Conservation (phyloP, 2,329 filamentous ascomycete genomes). For the Dothideomycetidae sp. region DNA sequence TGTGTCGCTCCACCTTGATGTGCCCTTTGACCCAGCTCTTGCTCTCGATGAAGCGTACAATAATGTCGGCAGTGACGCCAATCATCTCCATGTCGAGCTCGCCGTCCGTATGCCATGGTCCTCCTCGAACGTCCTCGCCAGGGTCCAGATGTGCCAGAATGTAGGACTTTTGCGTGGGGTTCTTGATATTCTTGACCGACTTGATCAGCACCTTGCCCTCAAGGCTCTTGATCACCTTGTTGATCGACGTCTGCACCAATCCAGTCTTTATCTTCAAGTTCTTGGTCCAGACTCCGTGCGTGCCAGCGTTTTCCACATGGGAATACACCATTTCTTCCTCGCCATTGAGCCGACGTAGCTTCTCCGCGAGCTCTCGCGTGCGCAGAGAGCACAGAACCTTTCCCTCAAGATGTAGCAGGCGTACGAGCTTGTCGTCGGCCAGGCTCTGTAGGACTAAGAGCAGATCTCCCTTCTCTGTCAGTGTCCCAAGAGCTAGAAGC, state of each 20-base stretch:
- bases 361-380: conserved; percentile 10
- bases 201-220: conserved; percentile 72
- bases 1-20: conserved; percentile 12
- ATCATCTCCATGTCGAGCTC: conserved; percentile 84
- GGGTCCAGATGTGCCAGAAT: conserved; percentile 77
- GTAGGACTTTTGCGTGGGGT: conserved; percentile 87
- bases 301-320: conserved; percentile 72
- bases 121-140: conserved; percentile 80
- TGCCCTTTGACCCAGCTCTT: conserved; percentile 52
- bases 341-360: conserved; percentile 29
- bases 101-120: conserved; percentile 86
- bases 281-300: conserved; percentile 82
- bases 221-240: conserved; percentile 69
- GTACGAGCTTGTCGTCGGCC: conserved; percentile 19
- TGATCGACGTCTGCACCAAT: conserved; percentile 71
- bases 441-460: conserved; percentile 21
- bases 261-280: conserved; percentile 66
- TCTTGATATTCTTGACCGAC: conserved; percentile 81
- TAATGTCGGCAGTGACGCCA: conserved; percentile 54
- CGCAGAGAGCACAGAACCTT: conserved; percentile 19
- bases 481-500: conserved; percentile 16
- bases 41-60: conserved; percentile 58
- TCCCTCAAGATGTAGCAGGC: conserved; percentile 17
- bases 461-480: conserved; percentile 15
- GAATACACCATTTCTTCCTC: conserved; percentile 80